Evolutionary conservation across 192 early-diverging fungal species (phyloP).

Genomic region (Funneliformis mosseae): DNA sequence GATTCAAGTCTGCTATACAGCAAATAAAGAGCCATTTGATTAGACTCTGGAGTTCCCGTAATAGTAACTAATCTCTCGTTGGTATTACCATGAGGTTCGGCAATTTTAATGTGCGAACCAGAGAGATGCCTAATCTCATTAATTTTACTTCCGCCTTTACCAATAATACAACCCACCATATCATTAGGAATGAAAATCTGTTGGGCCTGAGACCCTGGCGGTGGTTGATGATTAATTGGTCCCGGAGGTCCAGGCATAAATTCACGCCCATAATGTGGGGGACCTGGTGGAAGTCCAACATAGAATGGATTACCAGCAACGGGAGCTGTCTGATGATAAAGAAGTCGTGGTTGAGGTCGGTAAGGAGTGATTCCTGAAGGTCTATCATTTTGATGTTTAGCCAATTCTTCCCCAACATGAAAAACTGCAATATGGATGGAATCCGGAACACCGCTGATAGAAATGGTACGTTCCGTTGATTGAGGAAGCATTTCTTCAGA

Average conservation of each 20-base stretch:
- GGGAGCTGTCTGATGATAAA: conserved; percentile 34
- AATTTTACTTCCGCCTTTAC: conserved; percentile 84
- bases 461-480: conserved; percentile 89
- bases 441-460: conserved; percentile 79
- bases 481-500: conserved; percentile 88
- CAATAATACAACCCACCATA: conserved; percentile 91
- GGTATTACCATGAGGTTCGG: conserved; percentile 63
- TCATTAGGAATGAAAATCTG: conserved; percentile 68
- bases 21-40: conserved; percentile 91
- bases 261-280: conserved; percentile 46
- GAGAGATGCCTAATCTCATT: conserved; percentile 79
- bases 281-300: conserved; percentile 41
- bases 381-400: conserved; percentile 70
- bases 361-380: conserved; percentile 67
- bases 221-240: conserved; percentile 33
- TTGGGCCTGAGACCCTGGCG: conserved; percentile 53
- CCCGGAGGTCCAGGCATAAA: conserved; percentile 41
- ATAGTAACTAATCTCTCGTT: conserved; percentile 90
- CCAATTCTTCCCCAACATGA: conserved; percentile 76
- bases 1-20: conserved; percentile 86
- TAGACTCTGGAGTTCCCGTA: conserved; percentile 82
- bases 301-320: conserved; percentile 33
- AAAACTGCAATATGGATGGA: conserved; percentile 85
- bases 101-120: conserved; percentile 89
- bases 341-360: conserved; percentile 59